These are phyloP conservation scores for Dictyostelium capitatum DNA, from an alignment of 78 protist species.

Conservation along the genomic window DNA sequence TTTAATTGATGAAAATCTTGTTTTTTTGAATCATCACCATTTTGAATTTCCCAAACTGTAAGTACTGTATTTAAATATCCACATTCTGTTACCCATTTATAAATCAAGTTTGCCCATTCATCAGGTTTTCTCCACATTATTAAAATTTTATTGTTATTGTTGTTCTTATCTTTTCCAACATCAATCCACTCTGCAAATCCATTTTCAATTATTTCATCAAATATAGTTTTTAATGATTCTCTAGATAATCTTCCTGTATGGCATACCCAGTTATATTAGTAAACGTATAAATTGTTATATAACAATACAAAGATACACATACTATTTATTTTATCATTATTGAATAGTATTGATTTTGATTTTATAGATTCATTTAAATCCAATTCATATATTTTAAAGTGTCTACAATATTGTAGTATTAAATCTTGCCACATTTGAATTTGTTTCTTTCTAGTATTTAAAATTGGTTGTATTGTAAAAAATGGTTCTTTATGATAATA, in stretches of 20 bases:
- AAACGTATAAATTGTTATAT: background rate
- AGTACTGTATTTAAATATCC: conserved; percentile 60
- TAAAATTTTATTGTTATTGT: conserved; percentile 8
- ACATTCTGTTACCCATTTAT: conserved; percentile 81
- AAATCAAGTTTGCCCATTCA: conserved; percentile 78
- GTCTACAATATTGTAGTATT: conserved; percentile 56
- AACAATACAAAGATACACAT: no score
- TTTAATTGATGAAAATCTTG: conserved; percentile 80
- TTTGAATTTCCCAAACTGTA: conserved; percentile 86
- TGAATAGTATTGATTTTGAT: conserved; percentile 35
- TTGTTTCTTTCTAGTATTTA: conserved; percentile 77
- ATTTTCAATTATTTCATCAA: conserved; percentile 69
- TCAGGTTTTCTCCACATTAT: conserved; percentile 86
- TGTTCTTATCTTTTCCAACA: background rate
- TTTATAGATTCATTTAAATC: conserved; percentile 74
- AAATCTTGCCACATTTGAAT: conserved; percentile 83
- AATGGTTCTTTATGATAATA: conserved; percentile 79
- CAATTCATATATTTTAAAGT: conserved; percentile 66
- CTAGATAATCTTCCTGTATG: conserved; percentile 62
- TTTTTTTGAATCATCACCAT: conserved; percentile 75
- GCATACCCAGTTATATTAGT: background rate
- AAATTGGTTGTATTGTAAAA: conserved; percentile 82
- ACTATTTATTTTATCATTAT: conserved; percentile 74
- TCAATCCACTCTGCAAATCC: conserved; percentile 85
- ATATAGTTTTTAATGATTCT: conserved; percentile 31